Evolutionary conservation across 2,329 filamentous ascomycete genomes (phyloP).

Genomic region (Arthrobotrys conoides): DNA sequence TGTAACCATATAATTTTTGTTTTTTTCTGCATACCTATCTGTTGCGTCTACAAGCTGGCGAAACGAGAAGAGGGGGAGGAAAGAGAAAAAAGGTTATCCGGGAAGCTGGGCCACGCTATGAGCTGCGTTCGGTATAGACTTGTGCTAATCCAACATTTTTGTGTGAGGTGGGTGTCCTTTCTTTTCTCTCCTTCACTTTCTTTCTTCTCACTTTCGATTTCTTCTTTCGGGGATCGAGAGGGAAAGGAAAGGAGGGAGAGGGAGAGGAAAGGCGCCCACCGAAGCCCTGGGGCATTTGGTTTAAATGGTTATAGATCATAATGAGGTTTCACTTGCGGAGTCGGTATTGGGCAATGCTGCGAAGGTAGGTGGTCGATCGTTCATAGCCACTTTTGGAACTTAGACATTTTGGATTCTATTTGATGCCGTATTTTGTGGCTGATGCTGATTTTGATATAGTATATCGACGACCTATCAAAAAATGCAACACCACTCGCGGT

Average conservation of each 20-base stretch:
- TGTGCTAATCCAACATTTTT: conserved; percentile 61
- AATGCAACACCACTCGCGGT: conserved; percentile 21
- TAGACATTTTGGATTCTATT: background rate
- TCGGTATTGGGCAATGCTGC: conserved; percentile 58
- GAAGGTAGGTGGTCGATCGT: conserved; percentile 35
- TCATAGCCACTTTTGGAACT: background rate
- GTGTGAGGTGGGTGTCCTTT: conserved; percentile 41
- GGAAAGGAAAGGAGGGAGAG: conserved; percentile 9
- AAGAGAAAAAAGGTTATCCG: conserved; percentile 40
- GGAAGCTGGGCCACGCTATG: conserved; percentile 43
- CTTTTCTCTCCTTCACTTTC: conserved; percentile 6
- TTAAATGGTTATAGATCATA: conserved; percentile 38
- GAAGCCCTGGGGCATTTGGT: background rate
- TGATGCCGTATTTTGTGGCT: background rate
- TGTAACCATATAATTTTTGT: conserved; percentile 29
- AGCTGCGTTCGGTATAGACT: conserved; percentile 58
- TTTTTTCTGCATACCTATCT: background rate
- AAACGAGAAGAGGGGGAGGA: background rate
- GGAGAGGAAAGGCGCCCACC: conserved; percentile 3
- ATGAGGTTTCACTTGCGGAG: conserved; percentile 49
- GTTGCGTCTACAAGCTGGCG: conserved; percentile 25
- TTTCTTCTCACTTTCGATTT: background rate
- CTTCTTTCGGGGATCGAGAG: background rate
- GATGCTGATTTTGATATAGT: conserved; percentile 31
- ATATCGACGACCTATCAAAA: conserved; percentile 57